These are phyloP conservation scores for Pseudogymnoascus sp. DNA, from an alignment of 2,329 filamentous ascomycete species.

Conservation along the genomic window DNA sequence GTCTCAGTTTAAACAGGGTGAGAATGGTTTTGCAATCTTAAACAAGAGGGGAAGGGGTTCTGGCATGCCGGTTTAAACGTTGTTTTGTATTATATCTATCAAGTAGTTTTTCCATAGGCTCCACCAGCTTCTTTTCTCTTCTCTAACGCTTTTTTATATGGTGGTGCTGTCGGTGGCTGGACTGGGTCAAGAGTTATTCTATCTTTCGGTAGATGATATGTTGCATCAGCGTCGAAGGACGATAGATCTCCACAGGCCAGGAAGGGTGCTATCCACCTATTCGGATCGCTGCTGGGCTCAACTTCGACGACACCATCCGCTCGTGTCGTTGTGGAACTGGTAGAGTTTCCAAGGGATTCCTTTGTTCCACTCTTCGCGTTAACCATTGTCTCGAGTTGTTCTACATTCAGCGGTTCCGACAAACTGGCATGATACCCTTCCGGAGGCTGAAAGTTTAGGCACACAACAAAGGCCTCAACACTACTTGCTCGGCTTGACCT, in stretches of 20 bases:
- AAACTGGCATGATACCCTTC: conserved; percentile 66
- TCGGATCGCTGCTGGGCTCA: conserved; percentile 35
- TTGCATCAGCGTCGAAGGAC: conserved; percentile 90
- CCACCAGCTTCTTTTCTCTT: conserved; percentile 68
- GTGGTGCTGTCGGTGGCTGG: conserved; percentile 90
- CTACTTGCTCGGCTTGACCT: conserved; percentile 91
- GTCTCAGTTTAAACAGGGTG: conserved; percentile 16
- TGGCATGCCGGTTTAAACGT: not conserved
- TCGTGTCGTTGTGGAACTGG: conserved; percentile 8
- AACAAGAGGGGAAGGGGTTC: conserved; percentile 8
- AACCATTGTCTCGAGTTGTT: conserved; percentile 44
- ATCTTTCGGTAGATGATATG: conserved; percentile 79
- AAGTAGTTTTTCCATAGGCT: conserved; percentile 35
- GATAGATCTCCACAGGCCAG: conserved; percentile 95
- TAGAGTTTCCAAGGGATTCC: conserved; percentile 32
- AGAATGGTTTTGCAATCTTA: conserved; percentile 13
- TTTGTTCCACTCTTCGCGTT: conserved; percentile 34
- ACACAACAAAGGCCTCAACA: conserved; percentile 94
- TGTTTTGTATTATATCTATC: not conserved
- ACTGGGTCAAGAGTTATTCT: conserved; percentile 83
- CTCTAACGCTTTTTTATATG: conserved; percentile 86
- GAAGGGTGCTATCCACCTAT: conserved; percentile 84
- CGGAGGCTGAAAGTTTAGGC: conserved; percentile 78
- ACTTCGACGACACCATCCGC: conserved; percentile 23
- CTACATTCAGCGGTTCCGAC: conserved; percentile 64